These are phyloP conservation scores for Microdochium paspali DNA, from an alignment of 2,329 filamentous ascomycete genomes.

Conservation along the genomic window DNA sequence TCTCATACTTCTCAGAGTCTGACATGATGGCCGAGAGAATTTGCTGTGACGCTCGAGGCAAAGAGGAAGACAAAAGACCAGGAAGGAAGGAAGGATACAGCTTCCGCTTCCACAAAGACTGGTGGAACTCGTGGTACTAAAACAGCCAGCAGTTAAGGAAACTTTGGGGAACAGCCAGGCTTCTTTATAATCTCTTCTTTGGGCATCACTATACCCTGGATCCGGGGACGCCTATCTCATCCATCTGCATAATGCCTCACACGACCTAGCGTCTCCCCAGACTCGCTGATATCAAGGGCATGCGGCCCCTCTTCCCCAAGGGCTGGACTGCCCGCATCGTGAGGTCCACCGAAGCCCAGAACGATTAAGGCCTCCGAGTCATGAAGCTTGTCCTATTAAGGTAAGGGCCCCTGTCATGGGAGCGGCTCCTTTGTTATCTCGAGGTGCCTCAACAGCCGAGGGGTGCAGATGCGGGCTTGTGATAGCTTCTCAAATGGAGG, in stretches of 20 bases:
- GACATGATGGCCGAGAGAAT: constrained; percentile 10
- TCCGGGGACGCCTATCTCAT: not conserved
- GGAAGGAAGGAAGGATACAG: not conserved
- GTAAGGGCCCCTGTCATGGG: not conserved
- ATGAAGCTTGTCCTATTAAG: not conserved
- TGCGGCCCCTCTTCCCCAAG: not conserved
- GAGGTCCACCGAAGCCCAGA: not conserved
- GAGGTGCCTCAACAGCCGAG: not conserved
- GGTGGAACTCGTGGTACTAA: not conserved
- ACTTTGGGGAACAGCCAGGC: not conserved
- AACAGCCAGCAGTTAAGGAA: not conserved
- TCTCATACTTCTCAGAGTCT: constrained; percentile 14
- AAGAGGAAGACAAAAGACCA: not conserved
- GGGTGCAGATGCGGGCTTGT: not conserved
- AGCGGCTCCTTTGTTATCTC: not conserved
- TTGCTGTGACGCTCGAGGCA: not conserved
- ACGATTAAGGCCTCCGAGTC: not conserved
- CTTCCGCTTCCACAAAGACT: not conserved
- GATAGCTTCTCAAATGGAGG: not conserved
- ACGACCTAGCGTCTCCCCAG: not conserved
- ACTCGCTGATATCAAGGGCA: not conserved
- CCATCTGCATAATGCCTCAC: not conserved
- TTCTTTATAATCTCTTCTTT: not conserved
- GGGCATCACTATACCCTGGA: not conserved
- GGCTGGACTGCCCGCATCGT: not conserved